These are phyloP conservation scores for Leucocoprinus leucothites DNA, from an alignment of 768 basidiomycete genomes.

Conservation along the genomic window DNA sequence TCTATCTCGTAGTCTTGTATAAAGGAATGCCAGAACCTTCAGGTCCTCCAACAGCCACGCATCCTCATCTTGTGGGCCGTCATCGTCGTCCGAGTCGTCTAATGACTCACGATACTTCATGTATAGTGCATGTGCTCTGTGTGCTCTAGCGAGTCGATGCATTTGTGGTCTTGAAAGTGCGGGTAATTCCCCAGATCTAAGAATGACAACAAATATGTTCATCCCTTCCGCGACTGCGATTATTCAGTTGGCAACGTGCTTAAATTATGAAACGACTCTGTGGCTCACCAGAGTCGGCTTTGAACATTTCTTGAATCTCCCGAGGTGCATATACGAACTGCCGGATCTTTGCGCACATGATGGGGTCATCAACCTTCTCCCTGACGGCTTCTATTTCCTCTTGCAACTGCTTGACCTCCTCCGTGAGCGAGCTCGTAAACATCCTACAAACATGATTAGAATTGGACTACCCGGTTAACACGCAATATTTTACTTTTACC, in stretches of 20 bases:
- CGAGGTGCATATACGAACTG: conserved; percentile 83
- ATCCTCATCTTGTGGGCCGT: conserved; percentile 91
- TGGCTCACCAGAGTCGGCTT: conserved; percentile 70
- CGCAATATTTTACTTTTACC: too few species aligned
- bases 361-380: conserved; percentile 84
- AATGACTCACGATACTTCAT: conserved; percentile 52
- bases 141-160: conserved; percentile 74
- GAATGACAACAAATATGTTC: conserved; percentile 74
- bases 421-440: conserved; percentile 90
- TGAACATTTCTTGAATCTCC: conserved; percentile 84
- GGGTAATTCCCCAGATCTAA: conserved; percentile 78
- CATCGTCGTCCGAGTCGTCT: conserved; percentile 87
- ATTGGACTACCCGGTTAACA: too few species aligned
- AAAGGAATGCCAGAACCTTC: conserved; percentile 72
- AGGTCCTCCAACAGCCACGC: conserved; percentile 97
- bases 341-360: conserved; percentile 85
- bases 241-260: not conserved
- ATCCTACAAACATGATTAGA: conserved; percentile 49
- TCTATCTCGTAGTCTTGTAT: conserved; percentile 78
- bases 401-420: conserved; percentile 82
- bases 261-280: not conserved
- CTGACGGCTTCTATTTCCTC: conserved; percentile 87
- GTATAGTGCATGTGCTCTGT: conserved; percentile 79
- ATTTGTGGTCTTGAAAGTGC: conserved; percentile 73
- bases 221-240: conserved; percentile 61